Evolutionary conservation across 192 early-diverging fungal genomes (phyloP).

Genomic region (Linnemannia schmuckeri): DNA sequence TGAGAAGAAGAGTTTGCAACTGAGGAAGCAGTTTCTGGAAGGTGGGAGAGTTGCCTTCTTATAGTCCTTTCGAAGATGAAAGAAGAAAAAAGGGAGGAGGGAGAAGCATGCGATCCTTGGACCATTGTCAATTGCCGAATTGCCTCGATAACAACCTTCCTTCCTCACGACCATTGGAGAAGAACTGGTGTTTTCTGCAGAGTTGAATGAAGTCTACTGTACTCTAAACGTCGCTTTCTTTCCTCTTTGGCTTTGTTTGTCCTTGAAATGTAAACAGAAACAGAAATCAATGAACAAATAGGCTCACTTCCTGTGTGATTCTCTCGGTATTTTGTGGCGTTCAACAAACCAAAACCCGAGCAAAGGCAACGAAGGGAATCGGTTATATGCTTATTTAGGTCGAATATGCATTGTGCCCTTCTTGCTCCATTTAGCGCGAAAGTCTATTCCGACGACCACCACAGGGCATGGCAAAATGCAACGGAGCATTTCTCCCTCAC

Average conservation of each 20-base stretch:
- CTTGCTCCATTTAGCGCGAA: not conserved
- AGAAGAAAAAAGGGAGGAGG: not conserved
- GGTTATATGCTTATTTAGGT: not conserved
- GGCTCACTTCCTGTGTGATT: not conserved
- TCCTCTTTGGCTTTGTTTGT: not conserved
- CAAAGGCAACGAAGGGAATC: not conserved
- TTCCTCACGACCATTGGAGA: not conserved
- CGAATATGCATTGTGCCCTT: not conserved
- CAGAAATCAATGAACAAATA: not conserved
- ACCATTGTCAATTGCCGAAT: not conserved
- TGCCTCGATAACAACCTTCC: not conserved
- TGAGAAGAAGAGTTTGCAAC: slow-evolving; percentile 29
- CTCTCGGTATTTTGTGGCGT: slow-evolving; percentile 1
- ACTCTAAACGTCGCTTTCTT: not conserved
- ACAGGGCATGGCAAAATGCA: not conserved
- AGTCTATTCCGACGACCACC: not conserved
- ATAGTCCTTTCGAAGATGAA: slow-evolving; percentile 2
- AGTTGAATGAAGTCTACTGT: not conserved
- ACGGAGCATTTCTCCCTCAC: not conserved
- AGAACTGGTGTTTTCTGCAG: no score
- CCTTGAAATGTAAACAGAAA: not conserved
- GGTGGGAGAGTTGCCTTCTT: slow-evolving; percentile 2
- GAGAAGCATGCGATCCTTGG: not conserved
- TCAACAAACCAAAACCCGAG: not conserved
- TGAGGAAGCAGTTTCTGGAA: slow-evolving; percentile 22